Percentiles rank a stretch among this genome's conserved stretches.
These are phyloP conservation scores for Paxillus ammoniavirescens DNA, from an alignment of 768 basidiomycete species.

Conservation along the genomic window DNA sequence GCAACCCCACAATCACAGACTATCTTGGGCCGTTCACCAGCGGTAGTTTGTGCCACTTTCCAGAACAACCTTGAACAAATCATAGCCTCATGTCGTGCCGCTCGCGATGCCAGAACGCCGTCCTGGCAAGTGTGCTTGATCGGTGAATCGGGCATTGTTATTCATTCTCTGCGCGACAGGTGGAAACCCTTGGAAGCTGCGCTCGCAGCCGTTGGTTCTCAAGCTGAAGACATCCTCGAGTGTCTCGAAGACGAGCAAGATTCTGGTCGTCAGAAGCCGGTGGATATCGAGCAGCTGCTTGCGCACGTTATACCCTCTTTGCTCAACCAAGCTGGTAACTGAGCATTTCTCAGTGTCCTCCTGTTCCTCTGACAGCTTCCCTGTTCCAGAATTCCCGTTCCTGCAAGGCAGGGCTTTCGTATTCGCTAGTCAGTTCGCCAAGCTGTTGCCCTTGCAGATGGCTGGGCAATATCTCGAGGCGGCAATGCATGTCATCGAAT, in stretches of 20 bases:
- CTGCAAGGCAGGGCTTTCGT: conserved; percentile 94
- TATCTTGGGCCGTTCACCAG: conserved; percentile 55
- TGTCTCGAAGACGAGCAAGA: conserved; percentile 74
- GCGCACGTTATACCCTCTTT: conserved; percentile 76
- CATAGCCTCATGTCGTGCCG: conserved; percentile 55
- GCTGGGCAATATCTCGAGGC: conserved; percentile 87
- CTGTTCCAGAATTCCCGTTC: conserved; percentile 73
- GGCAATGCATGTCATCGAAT: conserved; percentile 82
- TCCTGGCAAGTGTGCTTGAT: conserved; percentile 55
- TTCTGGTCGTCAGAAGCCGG: conserved; percentile 57
- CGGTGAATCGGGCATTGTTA: not conserved
- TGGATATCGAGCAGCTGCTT: conserved; percentile 79
- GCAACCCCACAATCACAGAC: conserved; percentile 35
- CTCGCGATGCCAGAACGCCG: conserved; percentile 49
- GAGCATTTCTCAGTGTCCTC: not conserved
- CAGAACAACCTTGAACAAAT: conserved; percentile 53
- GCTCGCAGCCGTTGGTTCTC: conserved; percentile 78
- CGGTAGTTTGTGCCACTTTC: conserved; percentile 50
- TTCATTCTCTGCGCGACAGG: conserved; percentile 42
- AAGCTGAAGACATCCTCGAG: conserved; percentile 73
- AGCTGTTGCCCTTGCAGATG: conserved; percentile 66
- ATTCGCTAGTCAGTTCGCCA: conserved; percentile 87
- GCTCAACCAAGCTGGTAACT: conserved; percentile 66
- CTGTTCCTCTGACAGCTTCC: not conserved
- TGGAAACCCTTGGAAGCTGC: conserved; percentile 91